Base-by-base conservation (phyloP, 2,329 filamentous ascomycete species). In the Ophiocordyceps camponoti-floridani region DNA sequence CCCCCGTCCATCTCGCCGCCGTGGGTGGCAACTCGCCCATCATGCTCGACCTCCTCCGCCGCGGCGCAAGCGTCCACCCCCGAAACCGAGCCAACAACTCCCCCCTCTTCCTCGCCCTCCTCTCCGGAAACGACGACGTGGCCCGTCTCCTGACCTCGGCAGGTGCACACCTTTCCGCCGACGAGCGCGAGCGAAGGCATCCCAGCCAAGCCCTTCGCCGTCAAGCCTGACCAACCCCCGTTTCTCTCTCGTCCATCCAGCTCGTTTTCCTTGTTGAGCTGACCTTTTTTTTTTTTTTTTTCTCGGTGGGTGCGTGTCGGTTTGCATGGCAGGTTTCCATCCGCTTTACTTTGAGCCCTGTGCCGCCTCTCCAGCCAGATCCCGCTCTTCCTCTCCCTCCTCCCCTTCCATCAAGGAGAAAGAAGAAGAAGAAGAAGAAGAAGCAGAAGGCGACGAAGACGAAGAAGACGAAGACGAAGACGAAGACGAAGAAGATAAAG, bases 61-160 rank as follows among this genome's bases (percentile, higher is more conserved):
- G 69, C 18, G 79, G 79, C 8, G 77, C 75, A n/a, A 79, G 76
- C 53, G 78, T 83, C 6, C 79, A 83, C 56, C 69, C 70, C 40
- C 64, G 78, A 40, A 83, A 82, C 57, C 62, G 69, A 42, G 78
- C 75, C 10, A 72, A 79, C 51, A 79, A 80, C 57, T 81, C 77
- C 4, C 74, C 79, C 10, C 64, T 83, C 12, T 81, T 75, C 54
- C 62, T 82, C 12, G 78, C 79, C 5, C 68, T 70, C 50, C 67
- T 77, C 56, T 69, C 68, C 37, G 73, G 73, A 3, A 72, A 72
- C 43, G 59, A 62, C 4, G 70, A 69, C 45, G 70, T 69, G 45
- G 72, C 74, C 0, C 58, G 62, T 43, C 54, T 82, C 46, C 58
- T 83, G 41, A 66, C 63, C 47, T 68, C 73, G 38, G 74, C 75